These are phyloP conservation scores for Phytophthora hibernalis DNA, from an alignment of 352 stramenopile genomes.

Conservation along the genomic window DNA sequence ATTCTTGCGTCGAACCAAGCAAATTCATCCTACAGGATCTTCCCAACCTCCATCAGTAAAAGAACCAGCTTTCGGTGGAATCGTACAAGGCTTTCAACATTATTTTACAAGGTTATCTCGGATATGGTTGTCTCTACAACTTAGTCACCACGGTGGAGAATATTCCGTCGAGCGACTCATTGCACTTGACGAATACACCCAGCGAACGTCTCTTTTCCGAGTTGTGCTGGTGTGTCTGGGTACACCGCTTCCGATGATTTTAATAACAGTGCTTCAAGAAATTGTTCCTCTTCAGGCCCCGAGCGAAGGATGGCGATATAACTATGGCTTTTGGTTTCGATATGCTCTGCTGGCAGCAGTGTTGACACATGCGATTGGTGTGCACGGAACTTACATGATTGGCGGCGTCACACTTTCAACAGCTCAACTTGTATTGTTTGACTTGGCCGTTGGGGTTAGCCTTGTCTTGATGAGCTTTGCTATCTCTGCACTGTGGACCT, in stretches of 20 bases:
- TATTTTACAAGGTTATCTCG: background rate
- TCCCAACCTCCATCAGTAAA: background rate
- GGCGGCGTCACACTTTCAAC: background rate
- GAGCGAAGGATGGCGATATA: background rate
- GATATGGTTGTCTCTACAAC: conserved; percentile 15
- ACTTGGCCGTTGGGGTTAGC: background rate
- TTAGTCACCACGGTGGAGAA: conserved; percentile 23
- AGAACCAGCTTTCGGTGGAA: background rate
- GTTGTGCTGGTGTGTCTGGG: conserved; percentile 8
- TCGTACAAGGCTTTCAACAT: background rate
- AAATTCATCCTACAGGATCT: background rate
- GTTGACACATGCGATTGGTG: conserved; percentile 4
- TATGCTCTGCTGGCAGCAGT: conserved; percentile 1
- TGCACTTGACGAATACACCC: conserved; percentile 33
- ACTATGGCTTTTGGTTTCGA: conserved; percentile 23
- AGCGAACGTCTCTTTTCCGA: background rate
- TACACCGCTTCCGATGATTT: conserved; percentile 5
- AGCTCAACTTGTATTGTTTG: background rate
- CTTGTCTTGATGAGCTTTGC: background rate
- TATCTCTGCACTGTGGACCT: conserved; percentile 6
- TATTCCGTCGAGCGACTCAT: conserved; percentile 43
- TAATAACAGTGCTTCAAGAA: conserved; percentile 7
- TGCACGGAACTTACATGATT: conserved; percentile 7
- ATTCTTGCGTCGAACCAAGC: background rate
- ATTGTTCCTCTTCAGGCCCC: conserved; percentile 11